Evolutionary conservation across 352 stramenopile genomes (phyloP).

Genomic region (Pythium phragmiticola): DNA sequence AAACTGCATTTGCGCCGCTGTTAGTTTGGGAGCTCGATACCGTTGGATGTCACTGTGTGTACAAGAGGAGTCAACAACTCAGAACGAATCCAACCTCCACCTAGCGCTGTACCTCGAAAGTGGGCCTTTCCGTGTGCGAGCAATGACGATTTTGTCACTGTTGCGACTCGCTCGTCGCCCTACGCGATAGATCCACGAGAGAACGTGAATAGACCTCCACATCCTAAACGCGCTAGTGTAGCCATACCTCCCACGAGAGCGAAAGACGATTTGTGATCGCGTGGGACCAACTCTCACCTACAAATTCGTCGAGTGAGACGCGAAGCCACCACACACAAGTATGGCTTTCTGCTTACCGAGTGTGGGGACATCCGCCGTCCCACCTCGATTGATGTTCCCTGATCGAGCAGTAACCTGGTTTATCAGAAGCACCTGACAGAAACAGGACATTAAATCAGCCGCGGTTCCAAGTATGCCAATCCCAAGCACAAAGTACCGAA

Average conservation of each 20-base stretch:
- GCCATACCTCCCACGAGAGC: constrained; percentile 69
- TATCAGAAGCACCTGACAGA: constrained; percentile 51
- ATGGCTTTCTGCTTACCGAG: constrained; percentile 26
- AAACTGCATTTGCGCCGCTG: background rate
- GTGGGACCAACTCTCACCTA: constrained; percentile 74
- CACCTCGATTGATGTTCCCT: constrained; percentile 1
- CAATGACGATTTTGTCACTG: constrained; percentile 50
- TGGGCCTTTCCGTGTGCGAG: constrained; percentile 33
- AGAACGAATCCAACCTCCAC: background rate
- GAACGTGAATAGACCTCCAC: background rate
- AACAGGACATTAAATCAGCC: background rate
- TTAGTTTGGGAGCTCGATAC: background rate
- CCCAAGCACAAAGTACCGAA: constrained; percentile 29
- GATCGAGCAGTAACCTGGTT: constrained; percentile 77
- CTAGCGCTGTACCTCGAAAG: constrained; percentile 37
- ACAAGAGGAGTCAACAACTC: background rate
- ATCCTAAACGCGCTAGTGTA: background rate
- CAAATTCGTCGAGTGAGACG: background rate
- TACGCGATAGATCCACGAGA: constrained; percentile 12
- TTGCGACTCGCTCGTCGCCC: constrained; percentile 38
- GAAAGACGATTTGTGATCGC: constrained; percentile 57
- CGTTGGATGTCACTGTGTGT: constrained; percentile 2
- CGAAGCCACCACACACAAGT: background rate
- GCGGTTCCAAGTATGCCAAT: background rate
- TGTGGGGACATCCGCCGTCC: constrained; percentile 25